Evolutionary conservation across 2,329 filamentous ascomycete species (phyloP).

Genomic region (Leptographium wingfieldii): DNA sequence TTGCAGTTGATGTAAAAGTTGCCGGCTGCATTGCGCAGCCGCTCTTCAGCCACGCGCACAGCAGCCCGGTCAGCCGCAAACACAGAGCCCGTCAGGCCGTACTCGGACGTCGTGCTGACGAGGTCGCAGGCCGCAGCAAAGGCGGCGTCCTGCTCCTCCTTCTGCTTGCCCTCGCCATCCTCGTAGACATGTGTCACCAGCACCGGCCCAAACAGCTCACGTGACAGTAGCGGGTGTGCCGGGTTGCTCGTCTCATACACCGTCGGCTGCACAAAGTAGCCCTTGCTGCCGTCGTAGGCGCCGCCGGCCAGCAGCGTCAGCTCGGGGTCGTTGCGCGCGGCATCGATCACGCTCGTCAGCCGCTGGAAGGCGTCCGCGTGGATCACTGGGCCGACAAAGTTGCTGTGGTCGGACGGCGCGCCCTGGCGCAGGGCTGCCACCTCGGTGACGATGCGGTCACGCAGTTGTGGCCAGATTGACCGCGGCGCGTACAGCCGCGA

Average conservation of each 20-base stretch:
- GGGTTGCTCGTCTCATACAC: constrained; percentile 29
- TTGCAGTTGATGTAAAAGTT: constrained; percentile 49
- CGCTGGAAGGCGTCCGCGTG: constrained; percentile 32
- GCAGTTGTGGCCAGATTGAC: constrained; percentile 27
- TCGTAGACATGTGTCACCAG: constrained; percentile 34
- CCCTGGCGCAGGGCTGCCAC: constrained; percentile 20
- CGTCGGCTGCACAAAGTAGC: constrained; percentile 34
- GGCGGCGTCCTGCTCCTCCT: constrained; percentile 23
- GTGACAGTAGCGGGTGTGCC: constrained; percentile 29
- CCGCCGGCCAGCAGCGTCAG: constrained; percentile 33
- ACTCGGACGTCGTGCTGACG: constrained; percentile 62
- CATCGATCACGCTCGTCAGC: constrained; percentile 31
- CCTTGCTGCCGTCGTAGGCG: constrained; percentile 26
- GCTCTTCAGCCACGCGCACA: constrained; percentile 35
- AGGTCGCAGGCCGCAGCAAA: constrained; percentile 42
- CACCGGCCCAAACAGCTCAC: constrained; percentile 37
- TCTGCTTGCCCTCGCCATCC: constrained; percentile 17
- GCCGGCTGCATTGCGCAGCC: constrained; percentile 39
- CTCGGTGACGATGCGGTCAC: constrained; percentile 24
- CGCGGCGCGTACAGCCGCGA: constrained; percentile 43
- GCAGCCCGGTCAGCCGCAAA: constrained; percentile 35
- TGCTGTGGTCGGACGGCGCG: constrained; percentile 18
- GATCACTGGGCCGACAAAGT: constrained; percentile 37
- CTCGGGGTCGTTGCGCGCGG: constrained; percentile 27
- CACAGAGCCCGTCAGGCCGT: constrained; percentile 39